Percentiles rank a stretch among this genome's conserved stretches.
phyloP scores from a whole-genome alignment of 352 stramenopile species.

The Phytophthora megakarya region DNA sequence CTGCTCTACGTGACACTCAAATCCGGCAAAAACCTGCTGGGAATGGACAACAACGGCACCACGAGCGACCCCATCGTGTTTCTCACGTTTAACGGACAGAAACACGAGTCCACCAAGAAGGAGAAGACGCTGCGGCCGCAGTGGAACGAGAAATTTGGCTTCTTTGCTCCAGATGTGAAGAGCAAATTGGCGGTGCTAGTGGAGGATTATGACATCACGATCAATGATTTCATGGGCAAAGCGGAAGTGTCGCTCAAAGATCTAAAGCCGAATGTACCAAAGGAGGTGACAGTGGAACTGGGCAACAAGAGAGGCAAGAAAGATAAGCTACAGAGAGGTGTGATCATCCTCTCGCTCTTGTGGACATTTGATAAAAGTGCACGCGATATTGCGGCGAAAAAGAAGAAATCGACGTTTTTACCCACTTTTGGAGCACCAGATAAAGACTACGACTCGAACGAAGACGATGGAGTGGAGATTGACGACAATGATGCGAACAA shows the following conservation, averaged over 20 bases:
- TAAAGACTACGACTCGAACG: constrained; percentile 73
- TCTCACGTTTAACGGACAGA: constrained; percentile 74
- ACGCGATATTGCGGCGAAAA: constrained; percentile 66
- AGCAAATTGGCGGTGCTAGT: constrained; percentile 57
- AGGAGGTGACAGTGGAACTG: constrained; percentile 61
- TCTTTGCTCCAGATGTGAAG: constrained; percentile 65
- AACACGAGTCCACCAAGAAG: constrained; percentile 79
- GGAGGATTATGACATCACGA: constrained; percentile 76
- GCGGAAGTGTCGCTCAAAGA: constrained; percentile 61
- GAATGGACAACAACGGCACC: constrained; percentile 84
- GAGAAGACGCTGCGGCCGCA: constrained; percentile 72
- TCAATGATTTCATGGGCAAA: constrained; percentile 85
- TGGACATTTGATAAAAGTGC: constrained; percentile 64
- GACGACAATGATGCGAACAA: constrained; percentile 56
- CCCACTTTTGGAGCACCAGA: constrained; percentile 61
- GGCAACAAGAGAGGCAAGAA: constrained; percentile 68
- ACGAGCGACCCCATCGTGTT: constrained; percentile 90
- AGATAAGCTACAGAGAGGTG: constrained; percentile 67
- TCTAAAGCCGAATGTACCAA: constrained; percentile 57
- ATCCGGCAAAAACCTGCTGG: constrained; percentile 78
- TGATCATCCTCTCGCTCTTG: constrained; percentile 54
- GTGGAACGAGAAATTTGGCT: constrained; percentile 85
- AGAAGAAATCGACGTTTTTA: constrained; percentile 72
- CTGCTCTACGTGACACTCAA: constrained; percentile 75
- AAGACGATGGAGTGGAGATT: constrained; percentile 65